Evolutionary conservation across 495 filamentous ascomycete genomes (phyloP).

Genomic region (Aspergillus nidulans): DNA sequence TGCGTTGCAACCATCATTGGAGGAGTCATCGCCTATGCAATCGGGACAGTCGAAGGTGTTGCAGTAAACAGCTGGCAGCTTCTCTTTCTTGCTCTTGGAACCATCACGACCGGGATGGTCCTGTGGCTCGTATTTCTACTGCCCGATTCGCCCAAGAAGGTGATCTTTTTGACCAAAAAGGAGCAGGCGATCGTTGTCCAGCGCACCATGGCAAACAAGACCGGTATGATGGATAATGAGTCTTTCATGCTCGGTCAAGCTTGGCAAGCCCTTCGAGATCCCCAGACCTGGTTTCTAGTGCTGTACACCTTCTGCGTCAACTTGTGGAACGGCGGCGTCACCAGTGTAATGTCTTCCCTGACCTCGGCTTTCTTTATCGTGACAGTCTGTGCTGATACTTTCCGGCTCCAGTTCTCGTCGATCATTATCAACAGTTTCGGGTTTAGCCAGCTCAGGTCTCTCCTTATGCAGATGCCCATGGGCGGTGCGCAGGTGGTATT

Average conservation of each 20-base stretch:
- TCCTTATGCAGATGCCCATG: slow-evolving; percentile 5
- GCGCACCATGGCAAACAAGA: background rate
- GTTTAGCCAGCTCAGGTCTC: background rate
- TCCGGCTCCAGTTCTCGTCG: background rate
- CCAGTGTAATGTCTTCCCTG: background rate
- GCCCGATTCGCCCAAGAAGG: background rate
- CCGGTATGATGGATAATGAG: background rate
- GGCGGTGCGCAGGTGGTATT: slow-evolving; percentile 3
- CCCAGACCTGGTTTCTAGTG: slow-evolving; percentile 3
- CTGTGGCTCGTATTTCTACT: background rate
- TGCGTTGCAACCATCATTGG: slow-evolving; percentile 1
- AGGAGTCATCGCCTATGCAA: background rate
- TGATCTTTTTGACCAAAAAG: background rate
- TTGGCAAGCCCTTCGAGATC: slow-evolving; percentile 4
- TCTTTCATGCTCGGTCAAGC: background rate
- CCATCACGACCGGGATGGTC: background rate
- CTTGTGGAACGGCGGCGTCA: background rate
- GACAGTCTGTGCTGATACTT: background rate
- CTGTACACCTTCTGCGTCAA: background rate
- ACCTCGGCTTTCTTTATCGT: background rate
- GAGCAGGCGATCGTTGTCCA: background rate
- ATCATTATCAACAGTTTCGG: slow-evolving; percentile 6
- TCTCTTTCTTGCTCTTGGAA: background rate
- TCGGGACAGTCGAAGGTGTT: background rate
- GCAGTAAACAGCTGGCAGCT: background rate